Evolutionary conservation across 805 yeast species (phyloP).

Genomic region (Zygosaccharomyces pseudorouxii): DNA sequence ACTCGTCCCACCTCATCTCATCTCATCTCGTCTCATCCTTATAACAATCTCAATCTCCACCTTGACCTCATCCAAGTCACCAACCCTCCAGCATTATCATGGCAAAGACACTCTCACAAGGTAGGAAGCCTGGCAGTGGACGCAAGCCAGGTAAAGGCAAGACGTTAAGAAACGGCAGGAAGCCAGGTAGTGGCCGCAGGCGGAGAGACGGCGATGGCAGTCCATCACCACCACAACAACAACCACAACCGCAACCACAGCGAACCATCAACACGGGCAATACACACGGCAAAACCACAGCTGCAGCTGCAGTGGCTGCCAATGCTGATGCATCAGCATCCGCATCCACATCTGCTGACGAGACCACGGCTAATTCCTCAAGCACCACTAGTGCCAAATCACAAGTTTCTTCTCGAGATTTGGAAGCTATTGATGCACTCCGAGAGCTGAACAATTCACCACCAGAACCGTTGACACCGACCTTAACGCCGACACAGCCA

Average conservation of each 20-base stretch:
- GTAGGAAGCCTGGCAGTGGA: conserved; percentile 36
- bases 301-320: conserved; percentile 1
- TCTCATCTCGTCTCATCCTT: background rate
- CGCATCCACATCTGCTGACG: background rate
- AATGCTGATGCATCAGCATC: background rate
- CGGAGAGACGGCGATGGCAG: conserved; percentile 13
- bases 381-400: background rate
- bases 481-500: conserved; percentile 11
- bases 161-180: conserved; percentile 33
- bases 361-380: background rate
- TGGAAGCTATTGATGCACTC: conserved; percentile 29
- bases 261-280: background rate
- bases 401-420: conserved; percentile 19
- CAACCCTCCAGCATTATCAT: conserved; percentile 9
- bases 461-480: conserved; percentile 11
- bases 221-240: background rate
- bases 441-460: conserved; percentile 28
- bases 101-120: conserved; percentile 36
- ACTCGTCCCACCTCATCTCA: background rate
- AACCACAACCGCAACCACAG: background rate
- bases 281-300: background rate
- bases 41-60: background rate
- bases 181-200: conserved; percentile 35
- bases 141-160: conserved; percentile 36
- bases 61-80: background rate